A percentile compares a stretch with the other conserved stretches of the same genome.
These are phyloP conservation scores for Cichorium intybus DNA, from an alignment of 140 eudicot genomes.

Conservation along the genomic window DNA sequence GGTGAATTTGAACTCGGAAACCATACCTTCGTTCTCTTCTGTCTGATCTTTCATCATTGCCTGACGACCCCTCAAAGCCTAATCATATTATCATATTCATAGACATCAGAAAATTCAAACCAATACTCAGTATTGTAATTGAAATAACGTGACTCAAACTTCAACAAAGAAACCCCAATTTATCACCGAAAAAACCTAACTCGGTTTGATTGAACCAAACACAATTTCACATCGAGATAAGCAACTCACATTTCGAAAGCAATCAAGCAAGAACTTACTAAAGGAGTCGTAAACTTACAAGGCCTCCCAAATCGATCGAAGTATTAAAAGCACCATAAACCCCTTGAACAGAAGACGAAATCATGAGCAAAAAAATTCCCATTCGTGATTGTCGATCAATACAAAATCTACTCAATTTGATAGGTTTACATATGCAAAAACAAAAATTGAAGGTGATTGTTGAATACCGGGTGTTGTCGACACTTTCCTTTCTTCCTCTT, in stretches of 20 bases:
- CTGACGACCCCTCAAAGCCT: conserved; percentile 94
- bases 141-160: not conserved
- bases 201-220: conserved; percentile 2
- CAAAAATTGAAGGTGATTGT: too few relatives aligned
- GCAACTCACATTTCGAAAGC: not conserved
- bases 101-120: not conserved
- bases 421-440: too few relatives aligned
- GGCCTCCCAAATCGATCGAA: conserved; percentile 96
- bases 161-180: conserved; percentile 28
- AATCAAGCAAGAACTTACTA: not conserved
- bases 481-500: too few relatives aligned
- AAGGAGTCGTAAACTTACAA: conserved; percentile 46
- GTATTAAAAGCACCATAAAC: too few relatives aligned
- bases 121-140: not conserved
- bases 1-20: too few relatives aligned
- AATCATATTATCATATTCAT: not conserved
- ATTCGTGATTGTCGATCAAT: too few relatives aligned
- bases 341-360: too few relatives aligned
- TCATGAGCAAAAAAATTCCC: too few relatives aligned
- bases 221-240: conserved; percentile 15
- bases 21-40: conserved; percentile 86
- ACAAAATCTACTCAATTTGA: too few relatives aligned
- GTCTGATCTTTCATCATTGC: conserved; percentile 69
- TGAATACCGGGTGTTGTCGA: too few relatives aligned
- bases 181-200: conserved; percentile 1